Evolutionary conservation across 1,139 yeast species (phyloP).

Genomic region (Yamadazyma taylorii): DNA sequence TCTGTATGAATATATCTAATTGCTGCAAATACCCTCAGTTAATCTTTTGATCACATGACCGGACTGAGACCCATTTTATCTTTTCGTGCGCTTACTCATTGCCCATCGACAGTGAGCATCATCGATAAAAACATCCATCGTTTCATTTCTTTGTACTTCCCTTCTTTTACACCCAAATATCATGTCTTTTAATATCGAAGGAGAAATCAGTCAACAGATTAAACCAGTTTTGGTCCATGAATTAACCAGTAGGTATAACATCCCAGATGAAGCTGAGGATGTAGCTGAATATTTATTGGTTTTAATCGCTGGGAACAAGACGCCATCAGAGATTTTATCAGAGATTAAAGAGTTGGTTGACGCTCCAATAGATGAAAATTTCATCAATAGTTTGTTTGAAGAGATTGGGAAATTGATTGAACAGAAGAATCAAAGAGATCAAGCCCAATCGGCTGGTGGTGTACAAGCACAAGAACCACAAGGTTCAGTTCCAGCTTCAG

Average conservation of each 20-base stretch:
- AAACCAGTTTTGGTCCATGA: slow-evolving; percentile 38
- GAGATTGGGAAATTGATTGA: slow-evolving; percentile 48
- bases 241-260: slow-evolving; percentile 32
- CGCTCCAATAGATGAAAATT: slow-evolving; percentile 53
- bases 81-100: not conserved
- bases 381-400: slow-evolving; percentile 52
- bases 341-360: slow-evolving; percentile 71
- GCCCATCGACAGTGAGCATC: not conserved
- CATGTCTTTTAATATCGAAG: slow-evolving; percentile 41
- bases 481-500: too few species aligned
- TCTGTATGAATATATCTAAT: too few species aligned
- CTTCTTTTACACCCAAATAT: not conserved
- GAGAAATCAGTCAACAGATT: slow-evolving; percentile 40
- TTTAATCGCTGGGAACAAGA: slow-evolving; percentile 69
- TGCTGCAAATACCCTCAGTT: too few species aligned
- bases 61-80: too few species aligned
- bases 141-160: not conserved
- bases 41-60: too few species aligned
- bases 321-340: slow-evolving; percentile 58
- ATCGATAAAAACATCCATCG: slow-evolving; percentile 1
- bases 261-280: slow-evolving; percentile 67
- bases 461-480: slow-evolving; percentile 17
- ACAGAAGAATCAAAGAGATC: slow-evolving; percentile 12
- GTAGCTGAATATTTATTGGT: slow-evolving; percentile 79
- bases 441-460: slow-evolving; percentile 14